phyloP scores from a whole-genome alignment of 1,139 yeast species.

The Candida frijolesensis region DNA sequence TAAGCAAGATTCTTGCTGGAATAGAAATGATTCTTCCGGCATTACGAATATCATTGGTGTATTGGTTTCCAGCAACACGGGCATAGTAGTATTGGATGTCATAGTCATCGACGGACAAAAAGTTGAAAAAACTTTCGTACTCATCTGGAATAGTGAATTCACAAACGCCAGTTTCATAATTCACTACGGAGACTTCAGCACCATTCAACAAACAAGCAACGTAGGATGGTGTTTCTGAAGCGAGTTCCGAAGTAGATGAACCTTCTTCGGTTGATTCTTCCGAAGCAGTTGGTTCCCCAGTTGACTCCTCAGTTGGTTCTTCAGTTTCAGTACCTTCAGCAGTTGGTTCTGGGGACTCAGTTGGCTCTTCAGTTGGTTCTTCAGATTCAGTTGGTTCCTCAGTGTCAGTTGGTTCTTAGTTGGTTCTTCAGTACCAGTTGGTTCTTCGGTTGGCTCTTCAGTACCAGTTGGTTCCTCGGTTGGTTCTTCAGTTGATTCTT shows the following conservation, averaged over 20 bases:
- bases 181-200: conserved; percentile 35
- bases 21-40: conserved; percentile 38
- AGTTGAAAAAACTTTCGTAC: conserved; percentile 31
- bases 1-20: conserved; percentile 35
- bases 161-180: conserved; percentile 45
- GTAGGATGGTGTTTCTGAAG: conserved; percentile 1
- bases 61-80: conserved; percentile 24
- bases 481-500: not conserved
- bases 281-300: not conserved
- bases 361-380: not conserved
- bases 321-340: not conserved
- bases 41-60: conserved; percentile 37
- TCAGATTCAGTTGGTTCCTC: not conserved
- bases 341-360: conserved; percentile 14
- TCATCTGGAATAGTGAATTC: conserved; percentile 37
- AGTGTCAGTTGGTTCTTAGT: not conserved
- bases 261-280: not conserved
- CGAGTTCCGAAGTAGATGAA: not conserved
- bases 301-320: conserved; percentile 10
- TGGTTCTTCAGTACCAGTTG: not conserved
- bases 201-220: conserved; percentile 45
- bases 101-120: conserved; percentile 34
- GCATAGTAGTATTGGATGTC: conserved; percentile 41
- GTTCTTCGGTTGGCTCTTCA: not conserved
- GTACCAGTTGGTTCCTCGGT: not conserved